Evolutionary conservation across 106 monocot genomes (phyloP), one percentile per base, ranked within the genome.

Genomic region (Phalaenopsis equestris): DNA sequence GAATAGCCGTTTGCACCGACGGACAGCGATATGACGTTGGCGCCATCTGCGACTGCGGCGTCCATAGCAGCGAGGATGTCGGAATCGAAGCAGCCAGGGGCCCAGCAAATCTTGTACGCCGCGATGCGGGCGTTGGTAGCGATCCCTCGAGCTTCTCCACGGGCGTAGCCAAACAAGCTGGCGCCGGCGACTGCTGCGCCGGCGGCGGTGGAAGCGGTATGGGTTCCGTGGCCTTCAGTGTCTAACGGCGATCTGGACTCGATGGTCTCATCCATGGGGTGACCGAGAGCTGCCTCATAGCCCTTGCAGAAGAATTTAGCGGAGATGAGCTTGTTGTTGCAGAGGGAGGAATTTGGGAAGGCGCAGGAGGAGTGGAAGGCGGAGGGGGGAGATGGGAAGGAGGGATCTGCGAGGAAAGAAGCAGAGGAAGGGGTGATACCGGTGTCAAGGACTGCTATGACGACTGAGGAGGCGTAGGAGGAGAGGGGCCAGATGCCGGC

Each of bases 41-140:
- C 94, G 16, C 98, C 94, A 65, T 99, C 98, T 8, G 75, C 75
- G 45, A 94, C 81, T 4, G 92, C 98, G 21, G 80, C 78, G 73
- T 99, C 94, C 82, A 99, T 87, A 17, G 94, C 94, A 2, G 94
- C 98, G 38, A 99, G 88, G 17, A 99, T 91, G 78, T 93, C 93
- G 17, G 88, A 94, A 68, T 90, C 89, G 52, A 56, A 91, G 82
- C 98, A 99, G 4, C 98, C 98, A 1, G 16, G 16, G 1, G 86
- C 75, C 94, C 92, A 94, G 82, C 92, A 94, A 42, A 94, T 89
- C 84, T 99, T 99, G 84, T 99, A 99, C 8, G 87, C 91, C 9
- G 94, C 98, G 73, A 99, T 85, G 67, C 83, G 84, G n/a, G 94
- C 94, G 23, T 84, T 83, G 2, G 86, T 84, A 19, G 98, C 92